Conservation (phyloP, 345 rosid species). For the Eucalyptus sp. region DNA sequence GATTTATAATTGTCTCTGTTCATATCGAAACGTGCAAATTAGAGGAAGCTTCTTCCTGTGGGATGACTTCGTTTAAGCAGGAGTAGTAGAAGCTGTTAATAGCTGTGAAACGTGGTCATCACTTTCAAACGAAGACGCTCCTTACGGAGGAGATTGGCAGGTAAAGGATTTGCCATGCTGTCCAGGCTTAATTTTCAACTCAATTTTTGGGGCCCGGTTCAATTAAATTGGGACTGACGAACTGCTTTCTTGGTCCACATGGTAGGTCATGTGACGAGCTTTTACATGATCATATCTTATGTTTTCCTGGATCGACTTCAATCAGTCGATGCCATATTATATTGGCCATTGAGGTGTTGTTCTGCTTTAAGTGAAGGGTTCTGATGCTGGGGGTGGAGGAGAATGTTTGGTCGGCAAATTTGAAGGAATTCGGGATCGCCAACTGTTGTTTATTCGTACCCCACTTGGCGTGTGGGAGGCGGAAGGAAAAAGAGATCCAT, state of each 20-base stretch:
- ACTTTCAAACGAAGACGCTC: neutral
- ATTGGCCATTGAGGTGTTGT: neutral
- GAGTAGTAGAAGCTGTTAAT: neutral
- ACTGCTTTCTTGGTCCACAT: neutral
- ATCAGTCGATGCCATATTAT: neutral
- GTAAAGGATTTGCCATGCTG: neutral
- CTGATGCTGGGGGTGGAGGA: neutral
- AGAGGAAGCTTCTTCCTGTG: neutral
- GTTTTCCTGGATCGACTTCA: neutral
- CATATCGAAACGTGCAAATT: neutral
- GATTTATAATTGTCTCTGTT: neutral
- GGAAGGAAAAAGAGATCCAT: neutral
- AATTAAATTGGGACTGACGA: neutral
- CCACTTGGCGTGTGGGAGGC: neutral
- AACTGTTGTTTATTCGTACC: neutral
- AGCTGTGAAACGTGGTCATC: neutral
- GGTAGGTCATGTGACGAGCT: neutral
- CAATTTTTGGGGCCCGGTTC: neutral
- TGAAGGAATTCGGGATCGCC: neutral
- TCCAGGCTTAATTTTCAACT: neutral
- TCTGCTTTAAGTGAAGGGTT: neutral
- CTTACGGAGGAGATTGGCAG: neutral
- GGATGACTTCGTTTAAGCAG: neutral
- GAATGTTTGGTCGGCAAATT: neutral
- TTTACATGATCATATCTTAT: neutral